Percentiles rank a stretch among this genome's conserved stretches.
Conservation (phyloP, 345 rosid genomes). For the Cardamine chenopodiifolia region DNA sequence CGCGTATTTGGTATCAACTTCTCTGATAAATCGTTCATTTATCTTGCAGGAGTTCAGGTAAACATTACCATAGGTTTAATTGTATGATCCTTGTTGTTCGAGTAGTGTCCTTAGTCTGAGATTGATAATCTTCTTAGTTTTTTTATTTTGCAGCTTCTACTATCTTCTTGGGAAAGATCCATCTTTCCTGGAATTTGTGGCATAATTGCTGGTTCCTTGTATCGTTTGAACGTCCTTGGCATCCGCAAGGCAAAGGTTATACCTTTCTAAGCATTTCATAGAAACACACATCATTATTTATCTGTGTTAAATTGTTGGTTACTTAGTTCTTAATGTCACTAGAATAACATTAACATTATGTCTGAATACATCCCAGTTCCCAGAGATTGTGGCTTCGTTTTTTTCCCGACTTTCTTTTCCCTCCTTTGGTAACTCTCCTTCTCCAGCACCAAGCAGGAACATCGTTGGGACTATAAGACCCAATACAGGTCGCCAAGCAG, state of each 20-base stretch:
- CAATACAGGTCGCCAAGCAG: constrained; percentile 57
- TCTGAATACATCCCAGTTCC: constrained; percentile 60
- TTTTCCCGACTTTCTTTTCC: constrained; percentile 74
- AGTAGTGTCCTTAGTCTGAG: neutral
- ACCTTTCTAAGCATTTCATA: constrained; percentile 7
- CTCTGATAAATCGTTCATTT: constrained; percentile 91
- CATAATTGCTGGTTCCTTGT: constrained; percentile 84
- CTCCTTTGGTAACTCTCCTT: constrained; percentile 52
- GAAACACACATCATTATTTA: neutral
- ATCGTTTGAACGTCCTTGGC: constrained; percentile 74
- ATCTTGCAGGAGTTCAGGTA: constrained; percentile 98
- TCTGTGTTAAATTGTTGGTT: neutral
- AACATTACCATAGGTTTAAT: neutral
- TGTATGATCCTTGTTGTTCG: constrained; percentile 11
- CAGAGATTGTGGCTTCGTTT: constrained; percentile 69
- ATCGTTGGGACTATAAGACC: constrained; percentile 47
- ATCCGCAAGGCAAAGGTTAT: constrained; percentile 89
- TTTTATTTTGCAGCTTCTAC: constrained; percentile 68
- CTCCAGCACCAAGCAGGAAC: constrained; percentile 61
- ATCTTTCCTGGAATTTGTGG: constrained; percentile 88
- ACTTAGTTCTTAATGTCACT: constrained; percentile 8
- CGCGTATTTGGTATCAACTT: constrained; percentile 71
- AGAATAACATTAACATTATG: constrained; percentile 17
- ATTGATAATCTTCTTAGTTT: constrained; percentile 13
- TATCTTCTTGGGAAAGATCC: constrained; percentile 93